phyloP scores from a whole-genome alignment of 2,329 filamentous ascomycete species.

The Neurospora sp. region DNA sequence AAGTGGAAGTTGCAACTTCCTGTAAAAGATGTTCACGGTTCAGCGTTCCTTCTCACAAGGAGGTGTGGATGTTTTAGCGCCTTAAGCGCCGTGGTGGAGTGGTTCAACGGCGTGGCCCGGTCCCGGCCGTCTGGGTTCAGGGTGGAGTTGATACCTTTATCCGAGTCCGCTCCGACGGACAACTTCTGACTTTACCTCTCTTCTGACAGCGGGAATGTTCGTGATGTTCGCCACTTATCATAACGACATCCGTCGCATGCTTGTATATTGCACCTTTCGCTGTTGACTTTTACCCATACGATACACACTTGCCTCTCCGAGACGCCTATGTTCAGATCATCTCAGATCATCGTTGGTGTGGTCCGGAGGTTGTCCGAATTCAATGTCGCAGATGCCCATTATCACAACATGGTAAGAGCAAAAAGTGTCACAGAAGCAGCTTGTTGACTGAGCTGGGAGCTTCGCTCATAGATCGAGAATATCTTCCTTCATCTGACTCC shows the following conservation, averaged over 20 bases:
- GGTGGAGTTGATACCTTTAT: neutral
- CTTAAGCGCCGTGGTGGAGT: neutral
- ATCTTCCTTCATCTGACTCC: no score
- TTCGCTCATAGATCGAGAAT: no score
- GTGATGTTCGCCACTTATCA: neutral
- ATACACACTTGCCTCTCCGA: no score
- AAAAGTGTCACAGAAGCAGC: no score
- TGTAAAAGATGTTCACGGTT: neutral
- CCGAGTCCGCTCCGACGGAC: neutral
- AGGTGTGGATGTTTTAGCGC: neutral
- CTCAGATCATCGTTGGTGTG: no score
- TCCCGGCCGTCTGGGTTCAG: neutral
- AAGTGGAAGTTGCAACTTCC: neutral
- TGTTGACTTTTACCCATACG: no score
- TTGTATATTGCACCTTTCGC: no score
- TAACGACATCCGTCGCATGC: neutral
- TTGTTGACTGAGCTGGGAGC: no score
- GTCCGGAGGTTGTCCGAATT: no score
- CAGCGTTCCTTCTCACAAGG: neutral
- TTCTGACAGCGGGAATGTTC: neutral
- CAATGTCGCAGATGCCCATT: no score
- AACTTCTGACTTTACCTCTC: neutral
- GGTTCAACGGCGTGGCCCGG: neutral
- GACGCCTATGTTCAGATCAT: no score
- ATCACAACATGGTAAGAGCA: no score